phyloP scores from a whole-genome alignment of 176 grass and related monocot genomes.

The Avena eriantha region DNA sequence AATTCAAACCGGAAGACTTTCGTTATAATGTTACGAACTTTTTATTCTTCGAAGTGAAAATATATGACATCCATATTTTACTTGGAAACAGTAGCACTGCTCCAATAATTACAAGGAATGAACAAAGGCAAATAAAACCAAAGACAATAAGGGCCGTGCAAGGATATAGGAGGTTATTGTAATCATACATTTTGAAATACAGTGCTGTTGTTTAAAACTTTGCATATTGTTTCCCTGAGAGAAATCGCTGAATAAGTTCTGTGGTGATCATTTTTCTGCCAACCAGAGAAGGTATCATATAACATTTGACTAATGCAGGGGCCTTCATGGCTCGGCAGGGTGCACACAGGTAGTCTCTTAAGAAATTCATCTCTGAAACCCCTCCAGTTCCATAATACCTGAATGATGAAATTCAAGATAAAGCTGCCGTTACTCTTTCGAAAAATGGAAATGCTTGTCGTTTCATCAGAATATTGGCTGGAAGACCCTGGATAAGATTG shows the following conservation, averaged over 20 bases:
- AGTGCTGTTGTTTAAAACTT: background rate
- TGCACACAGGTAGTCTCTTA: background rate
- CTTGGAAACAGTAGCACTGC: background rate
- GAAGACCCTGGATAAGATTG: conserved; percentile 1
- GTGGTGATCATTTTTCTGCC: conserved; percentile 5
- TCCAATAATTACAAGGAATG: background rate
- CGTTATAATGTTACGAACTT: background rate
- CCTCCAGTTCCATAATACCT: conserved; percentile 32
- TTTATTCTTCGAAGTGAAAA: background rate
- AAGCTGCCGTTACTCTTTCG: background rate
- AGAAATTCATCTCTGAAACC: background rate
- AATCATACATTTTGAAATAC: conserved; percentile 11
- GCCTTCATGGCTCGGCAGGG: background rate
- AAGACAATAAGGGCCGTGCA: background rate
- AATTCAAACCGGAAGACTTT: background rate
- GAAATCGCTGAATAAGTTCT: background rate
- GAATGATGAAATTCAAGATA: conserved; percentile 17
- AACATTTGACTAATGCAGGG: background rate
- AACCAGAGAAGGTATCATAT: background rate
- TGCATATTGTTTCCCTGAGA: background rate
- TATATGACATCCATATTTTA: background rate
- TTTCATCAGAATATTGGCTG: background rate
- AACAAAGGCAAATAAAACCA: background rate
- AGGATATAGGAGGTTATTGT: background rate
- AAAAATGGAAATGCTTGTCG: background rate